Evolutionary conservation across 257 asterid species (phyloP).

Genomic region (Solanum virginianum): DNA sequence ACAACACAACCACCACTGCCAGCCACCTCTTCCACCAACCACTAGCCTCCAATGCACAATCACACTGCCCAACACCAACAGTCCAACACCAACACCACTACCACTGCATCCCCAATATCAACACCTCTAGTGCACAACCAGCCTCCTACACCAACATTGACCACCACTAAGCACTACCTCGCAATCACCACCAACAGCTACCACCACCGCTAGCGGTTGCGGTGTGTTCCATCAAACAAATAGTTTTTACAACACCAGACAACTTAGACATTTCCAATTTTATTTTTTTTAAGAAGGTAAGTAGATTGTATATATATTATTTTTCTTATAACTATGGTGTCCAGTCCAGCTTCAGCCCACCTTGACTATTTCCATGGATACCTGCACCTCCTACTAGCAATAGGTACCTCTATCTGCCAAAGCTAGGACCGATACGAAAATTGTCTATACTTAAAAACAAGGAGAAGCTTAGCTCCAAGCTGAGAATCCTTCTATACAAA

Average conservation of each 20-base stretch:
- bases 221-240: neutral
- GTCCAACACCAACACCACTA: neutral
- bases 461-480: neutral
- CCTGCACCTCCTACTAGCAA: neutral
- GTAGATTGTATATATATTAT: neutral
- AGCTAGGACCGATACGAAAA: neutral
- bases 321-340: neutral
- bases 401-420: neutral
- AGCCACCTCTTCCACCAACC: neutral
- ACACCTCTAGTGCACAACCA: neutral
- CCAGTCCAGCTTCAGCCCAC: neutral
- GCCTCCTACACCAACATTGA: neutral
- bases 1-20: neutral
- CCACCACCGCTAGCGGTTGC: neutral
- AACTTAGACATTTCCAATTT: neutral
- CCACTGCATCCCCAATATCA: neutral
- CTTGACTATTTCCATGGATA: neutral
- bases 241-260: neutral
- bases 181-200: neutral
- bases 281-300: neutral
- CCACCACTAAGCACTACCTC: neutral
- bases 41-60: neutral
- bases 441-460: neutral
- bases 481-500: neutral
- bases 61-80: neutral